Conservation (phyloP, 2,329 filamentous ascomycete species). For the Nothomitra cinnamomea region DNA sequence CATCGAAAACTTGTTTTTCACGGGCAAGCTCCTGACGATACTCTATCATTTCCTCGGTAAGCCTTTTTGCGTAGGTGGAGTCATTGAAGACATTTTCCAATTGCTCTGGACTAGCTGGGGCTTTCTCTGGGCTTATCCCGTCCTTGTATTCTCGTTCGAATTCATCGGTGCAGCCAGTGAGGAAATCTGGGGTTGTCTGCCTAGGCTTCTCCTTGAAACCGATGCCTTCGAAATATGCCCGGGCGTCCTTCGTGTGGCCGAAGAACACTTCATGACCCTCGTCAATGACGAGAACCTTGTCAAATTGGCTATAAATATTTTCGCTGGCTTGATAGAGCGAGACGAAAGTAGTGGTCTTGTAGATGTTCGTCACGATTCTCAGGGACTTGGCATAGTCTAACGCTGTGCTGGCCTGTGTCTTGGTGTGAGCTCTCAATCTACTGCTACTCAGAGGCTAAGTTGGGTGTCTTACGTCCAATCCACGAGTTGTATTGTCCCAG, state of each 20-base stretch:
- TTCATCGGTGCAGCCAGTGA: constrained; percentile 70
- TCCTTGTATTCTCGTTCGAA: constrained; percentile 63
- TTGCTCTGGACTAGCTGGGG: constrained; percentile 49
- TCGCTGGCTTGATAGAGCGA: constrained; percentile 75
- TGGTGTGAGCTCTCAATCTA: no score
- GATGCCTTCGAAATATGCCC: constrained; percentile 58
- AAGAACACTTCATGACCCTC: constrained; percentile 43
- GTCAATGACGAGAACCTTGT: constrained; percentile 73
- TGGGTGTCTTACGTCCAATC: constrained; percentile 33
- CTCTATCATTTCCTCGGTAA: constrained; percentile 47
- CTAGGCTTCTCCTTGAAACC: constrained; percentile 59
- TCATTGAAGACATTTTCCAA: constrained; percentile 53
- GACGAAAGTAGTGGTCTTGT: constrained; percentile 70
- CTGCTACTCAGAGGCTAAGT: no score
- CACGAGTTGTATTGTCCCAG: constrained; percentile 61
- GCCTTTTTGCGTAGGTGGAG: constrained; percentile 38
- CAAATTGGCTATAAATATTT: constrained; percentile 62
- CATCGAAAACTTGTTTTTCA: constrained; percentile 51
- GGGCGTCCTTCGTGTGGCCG: constrained; percentile 48
- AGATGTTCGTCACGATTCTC: constrained; percentile 66
- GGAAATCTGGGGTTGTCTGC: constrained; percentile 66
- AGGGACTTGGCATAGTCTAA: constrained; percentile 52
- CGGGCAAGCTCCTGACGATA: constrained; percentile 49
- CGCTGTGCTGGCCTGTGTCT: constrained; percentile 35
- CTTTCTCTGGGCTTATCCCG: constrained; percentile 46